phyloP scores from a whole-genome alignment of 352 stramenopile species.

The Pythium chondricola region DNA sequence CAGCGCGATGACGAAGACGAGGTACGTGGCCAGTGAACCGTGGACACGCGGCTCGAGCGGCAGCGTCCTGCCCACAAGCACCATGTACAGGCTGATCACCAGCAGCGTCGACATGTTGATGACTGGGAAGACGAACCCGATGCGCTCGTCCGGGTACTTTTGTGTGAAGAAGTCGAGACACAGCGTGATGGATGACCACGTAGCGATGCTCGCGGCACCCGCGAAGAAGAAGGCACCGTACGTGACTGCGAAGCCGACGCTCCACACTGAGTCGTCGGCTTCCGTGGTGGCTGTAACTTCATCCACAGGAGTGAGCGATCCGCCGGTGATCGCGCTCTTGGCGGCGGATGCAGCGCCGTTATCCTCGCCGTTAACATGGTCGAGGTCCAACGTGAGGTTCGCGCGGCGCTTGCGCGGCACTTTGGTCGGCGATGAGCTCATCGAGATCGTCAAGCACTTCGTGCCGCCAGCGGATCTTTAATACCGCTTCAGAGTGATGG shows the following conservation, averaged over 20 bases:
- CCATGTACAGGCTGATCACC: slow-evolving; percentile 75
- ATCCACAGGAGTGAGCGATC: neutral
- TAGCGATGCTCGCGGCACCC: slow-evolving; percentile 57
- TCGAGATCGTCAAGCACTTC: neutral
- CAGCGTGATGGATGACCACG: slow-evolving; percentile 76
- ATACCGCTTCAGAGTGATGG: too few species aligned
- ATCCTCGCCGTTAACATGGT: slow-evolving; percentile 12
- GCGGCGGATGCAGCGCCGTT: neutral
- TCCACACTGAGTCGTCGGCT: slow-evolving; percentile 7
- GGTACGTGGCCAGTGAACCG: slow-evolving; percentile 41
- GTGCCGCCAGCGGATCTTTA: too few species aligned
- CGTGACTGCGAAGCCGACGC: slow-evolving; percentile 44
- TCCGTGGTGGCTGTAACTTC: neutral
- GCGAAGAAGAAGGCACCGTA: slow-evolving; percentile 77
- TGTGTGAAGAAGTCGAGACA: slow-evolving; percentile 62
- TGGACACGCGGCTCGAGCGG: slow-evolving; percentile 53
- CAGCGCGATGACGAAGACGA: slow-evolving; percentile 49
- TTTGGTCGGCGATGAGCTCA: slow-evolving; percentile 7
- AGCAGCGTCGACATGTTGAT: slow-evolving; percentile 83
- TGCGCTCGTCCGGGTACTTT: slow-evolving; percentile 58
- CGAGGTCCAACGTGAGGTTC: slow-evolving; percentile 19
- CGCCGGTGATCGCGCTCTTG: neutral
- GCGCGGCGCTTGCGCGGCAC: slow-evolving; percentile 11
- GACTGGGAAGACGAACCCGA: slow-evolving; percentile 75
- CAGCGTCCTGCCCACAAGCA: slow-evolving; percentile 59